These are phyloP conservation scores for Syncephalastrum racemosum DNA, from an alignment of 371 early-diverging fungal species.

Conservation along the genomic window DNA sequence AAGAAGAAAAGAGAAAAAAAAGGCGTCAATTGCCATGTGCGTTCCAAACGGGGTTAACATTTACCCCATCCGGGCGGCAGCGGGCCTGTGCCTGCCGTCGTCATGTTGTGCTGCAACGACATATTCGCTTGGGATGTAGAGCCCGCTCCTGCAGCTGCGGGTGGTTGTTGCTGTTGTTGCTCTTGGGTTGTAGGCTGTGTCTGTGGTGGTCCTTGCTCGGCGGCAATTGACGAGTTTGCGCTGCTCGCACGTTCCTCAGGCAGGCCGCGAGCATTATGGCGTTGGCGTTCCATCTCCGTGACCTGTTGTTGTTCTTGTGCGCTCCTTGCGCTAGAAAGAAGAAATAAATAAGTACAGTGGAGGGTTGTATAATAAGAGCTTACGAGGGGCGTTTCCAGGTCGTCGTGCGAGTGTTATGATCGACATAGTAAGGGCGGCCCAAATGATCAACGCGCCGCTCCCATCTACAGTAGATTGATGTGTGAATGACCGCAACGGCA, in stretches of 20 bases:
- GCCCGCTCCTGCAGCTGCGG: background rate
- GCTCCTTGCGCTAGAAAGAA: constrained; percentile 36
- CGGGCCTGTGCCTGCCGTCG: constrained; percentile 78
- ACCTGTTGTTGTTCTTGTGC: constrained; percentile 53
- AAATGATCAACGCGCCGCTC: constrained; percentile 69
- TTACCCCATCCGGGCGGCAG: constrained; percentile 93
- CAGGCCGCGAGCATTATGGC: constrained; percentile 78
- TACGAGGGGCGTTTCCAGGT: constrained; percentile 72
- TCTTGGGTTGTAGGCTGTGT: no score
- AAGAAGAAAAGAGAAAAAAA: constrained; percentile 9
- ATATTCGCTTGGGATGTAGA: constrained; percentile 29
- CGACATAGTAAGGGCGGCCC: constrained; percentile 73
- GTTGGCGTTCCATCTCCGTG: constrained; percentile 73
- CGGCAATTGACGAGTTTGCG: constrained; percentile 4
- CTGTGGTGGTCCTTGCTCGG: no score
- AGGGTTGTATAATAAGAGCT: background rate
- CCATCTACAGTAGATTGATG: constrained; percentile 51
- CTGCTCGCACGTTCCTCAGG: constrained; percentile 59
- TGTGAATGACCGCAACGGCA: background rate
- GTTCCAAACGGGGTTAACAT: constrained; percentile 7
- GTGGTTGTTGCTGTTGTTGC: no score
- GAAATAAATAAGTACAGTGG: constrained; percentile 5
- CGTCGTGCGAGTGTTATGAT: constrained; percentile 68
- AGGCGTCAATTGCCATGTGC: background rate
- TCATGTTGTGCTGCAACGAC: constrained; percentile 53